Base-by-base conservation (phyloP, 352 stramenopile species). In the Phytophthora macrochlamydospora region DNA sequence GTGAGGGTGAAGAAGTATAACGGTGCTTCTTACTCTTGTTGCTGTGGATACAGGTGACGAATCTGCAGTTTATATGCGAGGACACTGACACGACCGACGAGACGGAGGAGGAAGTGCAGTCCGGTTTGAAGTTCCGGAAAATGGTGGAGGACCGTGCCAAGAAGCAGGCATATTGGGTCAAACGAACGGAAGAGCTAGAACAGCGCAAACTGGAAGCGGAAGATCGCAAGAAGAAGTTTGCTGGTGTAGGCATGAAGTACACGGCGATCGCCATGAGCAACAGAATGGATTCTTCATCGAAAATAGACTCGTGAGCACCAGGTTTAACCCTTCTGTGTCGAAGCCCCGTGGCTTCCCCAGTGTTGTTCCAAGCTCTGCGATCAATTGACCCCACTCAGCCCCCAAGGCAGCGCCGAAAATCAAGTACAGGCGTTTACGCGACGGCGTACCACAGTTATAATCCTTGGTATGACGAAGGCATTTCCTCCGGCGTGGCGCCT, bases 181-280 rank as follows among this genome's bases (percentile, higher is more conserved):
- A 92, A 64, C 85, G 87, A 31, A 89, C 84, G 4, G 73, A 91
- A 59, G 87, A 93, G 57, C 72, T 94, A 3, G 82, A 93, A 62
- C 73, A 92, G 33, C 79, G 84, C 14, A 90, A 93, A 58, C 64
- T 72, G 49, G 83, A 93, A 53, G 85, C 87, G 12, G 85, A 93
- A 56, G 85, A 92, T 55, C 73, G 83, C 32, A 94, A 94, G 67
- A 91, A 92, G 54, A 76, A 89, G 59, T 91, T 92, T 54, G 72
- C 79, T 6, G 72, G 76, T 31, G 75, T 72, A 5, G 87, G 87
- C 4, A 90, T 93, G 78, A 94, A 92, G 64, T 94, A 93, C 68
- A 94, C 87, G 2, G 87, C 87, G 4, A 73, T 92, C 35, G 87
- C 87, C 38, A 90, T 94, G 76, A 78, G 66, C 28, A 93, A 86